Evolutionary conservation across 805 yeast genomes (phyloP), one percentile per base, ranked within the genome.

Genomic region (Lipomyces japonicus): DNA sequence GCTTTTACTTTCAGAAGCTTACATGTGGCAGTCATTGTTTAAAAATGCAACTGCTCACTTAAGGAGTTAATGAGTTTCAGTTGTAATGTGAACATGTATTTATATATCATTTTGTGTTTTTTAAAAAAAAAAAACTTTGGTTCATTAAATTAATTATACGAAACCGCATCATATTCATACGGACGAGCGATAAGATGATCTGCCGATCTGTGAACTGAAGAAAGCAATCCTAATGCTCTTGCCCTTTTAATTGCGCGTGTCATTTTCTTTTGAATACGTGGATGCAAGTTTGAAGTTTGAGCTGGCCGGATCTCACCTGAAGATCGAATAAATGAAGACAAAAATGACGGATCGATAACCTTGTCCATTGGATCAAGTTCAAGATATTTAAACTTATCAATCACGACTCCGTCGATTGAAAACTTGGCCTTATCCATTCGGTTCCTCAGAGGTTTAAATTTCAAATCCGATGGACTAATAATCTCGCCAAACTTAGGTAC

Each of bases 11-110:
- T 88, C 97, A 69, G 97, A 93, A 67, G 98, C 97, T 0, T 93
- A 81, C 67, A 88, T 93, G 62, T 93, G 97, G 97, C 97, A 90
- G 69, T 81, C 91, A 47, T 72, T 93, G 35, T 93, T 87, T 66
- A 88, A 86, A 64, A 85, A 88, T 65, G 96, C 96, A 3, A 71
- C 84, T 18, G 96, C 96, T 1, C 96, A 90, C 68, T 75, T 90
- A 12, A 10, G 42, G n/a, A n/a, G n/a, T n/a, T n/a, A n/a, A n/a
- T n/a, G n/a, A n/a, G n/a, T n/a, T n/a, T n/a, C n/a, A n/a, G n/a
- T n/a, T n/a, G n/a, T n/a, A n/a, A n/a, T n/a, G n/a, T n/a, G n/a
- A n/a, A n/a, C n/a, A n/a, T n/a, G n/a, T n/a, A n/a, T n/a, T n/a
- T n/a, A n/a, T n/a, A n/a, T n/a, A n/a, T n/a, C n/a, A n/a, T n/a